These are phyloP conservation scores for Suhomyces bribrorum DNA, from an alignment of 1,139 yeast species.

Conservation along the genomic window DNA sequence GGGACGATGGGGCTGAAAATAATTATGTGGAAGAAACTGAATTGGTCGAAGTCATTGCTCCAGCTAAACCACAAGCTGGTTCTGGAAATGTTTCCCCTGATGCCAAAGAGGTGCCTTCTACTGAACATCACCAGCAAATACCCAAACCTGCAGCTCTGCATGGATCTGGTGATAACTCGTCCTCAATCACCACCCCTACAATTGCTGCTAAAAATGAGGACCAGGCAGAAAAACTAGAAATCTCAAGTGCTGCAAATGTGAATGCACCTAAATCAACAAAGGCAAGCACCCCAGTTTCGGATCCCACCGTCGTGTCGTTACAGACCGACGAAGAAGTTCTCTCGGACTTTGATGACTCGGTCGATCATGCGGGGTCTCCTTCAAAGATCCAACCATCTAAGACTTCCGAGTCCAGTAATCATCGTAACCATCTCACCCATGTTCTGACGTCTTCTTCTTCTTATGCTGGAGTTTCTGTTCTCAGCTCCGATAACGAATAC, in stretches of 20 bases:
- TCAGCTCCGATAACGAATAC: slow-evolving; percentile 22
- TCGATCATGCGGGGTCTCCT: slow-evolving; percentile 3
- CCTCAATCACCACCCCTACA: neutral
- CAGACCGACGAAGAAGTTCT: slow-evolving; percentile 8
- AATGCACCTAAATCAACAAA: neutral
- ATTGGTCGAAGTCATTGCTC: slow-evolving; percentile 16
- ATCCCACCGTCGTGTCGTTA: neutral
- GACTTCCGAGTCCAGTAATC: neutral
- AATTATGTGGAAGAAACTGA: slow-evolving; percentile 35
- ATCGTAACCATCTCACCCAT: slow-evolving; percentile 16
- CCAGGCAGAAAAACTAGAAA: neutral
- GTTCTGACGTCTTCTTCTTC: slow-evolving; percentile 40
- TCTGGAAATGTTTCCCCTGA: neutral
- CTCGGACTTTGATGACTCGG: slow-evolving; percentile 11
- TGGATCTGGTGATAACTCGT: neutral
- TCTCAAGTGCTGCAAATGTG: neutral
- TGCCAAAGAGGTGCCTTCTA: neutral
- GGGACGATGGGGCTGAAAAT: slow-evolving; percentile 42
- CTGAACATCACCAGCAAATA: neutral
- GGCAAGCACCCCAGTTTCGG: neutral
- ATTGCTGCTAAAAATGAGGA: slow-evolving; percentile 1
- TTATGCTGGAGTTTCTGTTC: slow-evolving; percentile 44
- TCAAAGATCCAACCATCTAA: neutral
- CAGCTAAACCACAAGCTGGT: neutral
- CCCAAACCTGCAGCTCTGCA: neutral